Percentiles rank a stretch among this genome's conserved stretches.
These are phyloP conservation scores for Plantago major DNA, from an alignment of 257 asterid species.

Conservation along the genomic window DNA sequence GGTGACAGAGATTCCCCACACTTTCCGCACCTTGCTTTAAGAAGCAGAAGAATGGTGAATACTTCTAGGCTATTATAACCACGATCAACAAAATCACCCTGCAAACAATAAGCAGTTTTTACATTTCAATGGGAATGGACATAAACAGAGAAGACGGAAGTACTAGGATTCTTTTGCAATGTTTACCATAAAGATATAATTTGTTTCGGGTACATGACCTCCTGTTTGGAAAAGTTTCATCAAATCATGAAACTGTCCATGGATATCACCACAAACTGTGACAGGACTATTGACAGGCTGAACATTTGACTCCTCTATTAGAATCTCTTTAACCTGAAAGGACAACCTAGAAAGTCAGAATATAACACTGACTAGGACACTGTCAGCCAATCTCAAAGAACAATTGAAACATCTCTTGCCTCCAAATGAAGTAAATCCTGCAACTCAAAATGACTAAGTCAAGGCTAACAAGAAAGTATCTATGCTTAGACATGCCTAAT, in stretches of 20 bases:
- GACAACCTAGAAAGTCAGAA: neutral
- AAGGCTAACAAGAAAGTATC: conserved; percentile 7
- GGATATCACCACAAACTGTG: conserved; percentile 97
- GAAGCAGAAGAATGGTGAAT: conserved; percentile 90
- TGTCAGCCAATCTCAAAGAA: neutral
- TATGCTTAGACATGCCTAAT: neutral
- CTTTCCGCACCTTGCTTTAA: conserved; percentile 78
- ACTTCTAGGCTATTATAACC: conserved; percentile 97
- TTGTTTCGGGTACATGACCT: conserved; percentile 96
- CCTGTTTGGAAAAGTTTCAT: conserved; percentile 99
- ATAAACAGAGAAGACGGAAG: conserved; percentile 3
- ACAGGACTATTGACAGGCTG: conserved; percentile 99
- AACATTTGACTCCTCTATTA: conserved; percentile 97
- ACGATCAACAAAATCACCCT: conserved; percentile 99
- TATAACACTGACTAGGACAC: neutral
- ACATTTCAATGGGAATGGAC: conserved; percentile 14
- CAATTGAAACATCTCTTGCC: neutral
- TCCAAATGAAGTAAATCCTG: neutral
- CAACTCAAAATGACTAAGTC: conserved; percentile 9
- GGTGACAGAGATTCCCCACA: neutral
- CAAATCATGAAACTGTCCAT: conserved; percentile 93
- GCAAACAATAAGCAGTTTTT: conserved; percentile 16
- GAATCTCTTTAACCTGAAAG: conserved; percentile 87
- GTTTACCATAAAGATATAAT: conserved; percentile 90
- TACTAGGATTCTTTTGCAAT: neutral